Conservation (phyloP, 1,284 basidiomycete genomes). For the Ganoderma lingzhi region DNA sequence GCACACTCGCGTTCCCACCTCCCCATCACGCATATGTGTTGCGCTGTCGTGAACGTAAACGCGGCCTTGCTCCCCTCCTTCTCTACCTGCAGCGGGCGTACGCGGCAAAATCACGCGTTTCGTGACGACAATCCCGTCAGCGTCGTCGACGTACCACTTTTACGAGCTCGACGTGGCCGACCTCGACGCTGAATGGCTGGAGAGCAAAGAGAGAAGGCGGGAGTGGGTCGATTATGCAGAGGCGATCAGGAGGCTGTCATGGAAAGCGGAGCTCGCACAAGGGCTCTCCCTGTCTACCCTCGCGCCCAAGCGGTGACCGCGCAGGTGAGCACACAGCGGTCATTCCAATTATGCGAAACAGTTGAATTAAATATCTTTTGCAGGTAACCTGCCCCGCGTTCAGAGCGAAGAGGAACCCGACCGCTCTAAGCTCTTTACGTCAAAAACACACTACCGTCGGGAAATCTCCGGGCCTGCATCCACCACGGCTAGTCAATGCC, state of each 20-base stretch:
- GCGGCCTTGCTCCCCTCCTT: constrained; percentile 10
- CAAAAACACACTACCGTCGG: constrained; percentile 15
- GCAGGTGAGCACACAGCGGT: constrained; percentile 22
- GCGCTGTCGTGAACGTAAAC: neutral
- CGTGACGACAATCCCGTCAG: constrained; percentile 79
- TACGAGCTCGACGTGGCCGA: constrained; percentile 83
- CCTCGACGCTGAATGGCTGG: constrained; percentile 81
- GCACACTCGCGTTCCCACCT: constrained; percentile 16
- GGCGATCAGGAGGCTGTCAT: constrained; percentile 73
- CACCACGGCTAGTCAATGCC: constrained; percentile 7
- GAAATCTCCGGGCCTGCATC: neutral
- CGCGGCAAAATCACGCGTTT: constrained; percentile 80
- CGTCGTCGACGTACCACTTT: constrained; percentile 84
- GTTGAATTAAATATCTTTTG: neutral
- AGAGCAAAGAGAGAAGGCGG: constrained; percentile 74
- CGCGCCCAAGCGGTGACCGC: constrained; percentile 51
- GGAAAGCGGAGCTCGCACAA: constrained; percentile 83
- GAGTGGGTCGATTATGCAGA: constrained; percentile 89
- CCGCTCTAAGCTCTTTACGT: neutral
- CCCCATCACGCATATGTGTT: neutral
- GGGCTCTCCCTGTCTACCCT: constrained; percentile 74
- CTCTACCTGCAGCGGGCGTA: constrained; percentile 69
- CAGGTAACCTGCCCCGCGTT: constrained; percentile 5
- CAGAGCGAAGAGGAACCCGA: neutral
- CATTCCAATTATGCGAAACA: too few relatives aligned